A percentile compares a stretch with the other conserved stretches of the same genome.
Conservation (phyloP, 208 protist genomes). For the Acanthamoeba castellanii region DNA sequence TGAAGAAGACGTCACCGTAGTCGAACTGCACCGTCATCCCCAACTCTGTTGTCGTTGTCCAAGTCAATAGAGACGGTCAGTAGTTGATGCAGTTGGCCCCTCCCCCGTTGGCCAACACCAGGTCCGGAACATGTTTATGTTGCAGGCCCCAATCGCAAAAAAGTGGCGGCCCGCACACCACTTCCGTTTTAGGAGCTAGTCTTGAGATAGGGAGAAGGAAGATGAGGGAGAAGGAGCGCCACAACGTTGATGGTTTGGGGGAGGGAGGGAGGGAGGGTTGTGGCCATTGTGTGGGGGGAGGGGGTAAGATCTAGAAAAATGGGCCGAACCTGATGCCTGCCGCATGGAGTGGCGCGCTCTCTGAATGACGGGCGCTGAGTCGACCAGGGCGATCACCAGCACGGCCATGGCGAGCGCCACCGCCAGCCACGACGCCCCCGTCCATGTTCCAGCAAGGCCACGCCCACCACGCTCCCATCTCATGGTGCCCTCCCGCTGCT, state of each 20-base stretch:
- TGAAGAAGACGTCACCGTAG: slow-evolving; percentile 37
- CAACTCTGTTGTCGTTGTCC: background rate
- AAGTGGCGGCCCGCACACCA: no score
- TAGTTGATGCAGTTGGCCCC: no score
- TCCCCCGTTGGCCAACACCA: background rate
- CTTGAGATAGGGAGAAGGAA: background rate
- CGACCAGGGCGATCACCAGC: background rate
- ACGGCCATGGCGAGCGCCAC: background rate
- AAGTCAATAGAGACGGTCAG: background rate
- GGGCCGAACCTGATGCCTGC: background rate
- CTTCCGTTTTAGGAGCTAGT: no score
- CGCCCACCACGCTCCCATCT: no score
- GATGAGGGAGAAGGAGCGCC: background rate
- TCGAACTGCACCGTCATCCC: background rate
- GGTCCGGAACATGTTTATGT: background rate
- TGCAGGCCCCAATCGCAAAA: background rate
- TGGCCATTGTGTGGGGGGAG: no score
- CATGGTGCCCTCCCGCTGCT: no score
- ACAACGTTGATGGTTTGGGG: no score
- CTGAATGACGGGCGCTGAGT: background rate
- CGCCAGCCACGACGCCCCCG: no score
- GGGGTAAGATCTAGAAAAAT: no score
- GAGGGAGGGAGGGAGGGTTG: no score
- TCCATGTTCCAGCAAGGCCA: no score
- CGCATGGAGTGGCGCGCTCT: background rate